phyloP scores from a whole-genome alignment of 2,329 filamentous ascomycete genomes.

The Karstenula rhodostoma region DNA sequence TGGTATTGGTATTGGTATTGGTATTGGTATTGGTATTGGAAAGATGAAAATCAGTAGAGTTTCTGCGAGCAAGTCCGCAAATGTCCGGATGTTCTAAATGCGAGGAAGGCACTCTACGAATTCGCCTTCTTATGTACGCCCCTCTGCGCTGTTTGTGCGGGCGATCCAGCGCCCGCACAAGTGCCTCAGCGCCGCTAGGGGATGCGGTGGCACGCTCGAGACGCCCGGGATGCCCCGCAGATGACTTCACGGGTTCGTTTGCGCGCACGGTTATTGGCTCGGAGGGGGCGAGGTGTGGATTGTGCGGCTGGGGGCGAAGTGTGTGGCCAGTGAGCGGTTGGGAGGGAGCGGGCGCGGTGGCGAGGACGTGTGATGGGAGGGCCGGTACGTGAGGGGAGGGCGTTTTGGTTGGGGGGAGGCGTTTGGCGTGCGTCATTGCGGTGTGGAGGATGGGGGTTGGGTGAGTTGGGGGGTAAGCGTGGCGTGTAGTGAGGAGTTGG shows the following conservation, averaged over 20 bases:
- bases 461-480: background rate
- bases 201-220: background rate
- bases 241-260: background rate
- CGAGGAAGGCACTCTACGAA: background rate
- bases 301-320: background rate
- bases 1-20: no score
- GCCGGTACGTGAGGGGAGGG: background rate
- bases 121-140: background rate
- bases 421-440: background rate
- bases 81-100: background rate
- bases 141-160: conserved; percentile 7
- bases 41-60: background rate
- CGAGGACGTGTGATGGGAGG: background rate
- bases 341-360: background rate
- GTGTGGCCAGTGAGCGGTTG: background rate
- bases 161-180: conserved; percentile 5
- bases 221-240: background rate
- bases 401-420: background rate
- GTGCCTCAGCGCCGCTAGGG: background rate
- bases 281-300: background rate
- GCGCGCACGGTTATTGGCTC: background rate
- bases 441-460: background rate
- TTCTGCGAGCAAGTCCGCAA: background rate
- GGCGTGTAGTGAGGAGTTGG: no score
- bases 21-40: background rate